Base-by-base conservation (phyloP, 2,329 filamentous ascomycete species). In the Penicillium sp. region DNA sequence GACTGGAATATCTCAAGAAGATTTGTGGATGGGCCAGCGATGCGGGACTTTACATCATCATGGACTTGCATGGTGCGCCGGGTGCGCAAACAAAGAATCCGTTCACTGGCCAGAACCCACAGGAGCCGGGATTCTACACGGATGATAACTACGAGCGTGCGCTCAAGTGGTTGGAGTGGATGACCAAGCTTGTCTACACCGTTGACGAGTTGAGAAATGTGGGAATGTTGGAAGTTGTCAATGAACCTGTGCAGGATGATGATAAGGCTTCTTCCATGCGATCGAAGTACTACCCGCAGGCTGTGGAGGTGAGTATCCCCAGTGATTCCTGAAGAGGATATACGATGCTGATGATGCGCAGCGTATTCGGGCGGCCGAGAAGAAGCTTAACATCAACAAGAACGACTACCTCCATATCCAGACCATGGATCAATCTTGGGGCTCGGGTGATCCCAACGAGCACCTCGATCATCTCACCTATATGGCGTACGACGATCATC, bases 141-240 rank as follows among this genome's bases (percentile, higher is more conserved):
- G 74, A 78, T 54, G 80, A 79, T 63, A 77, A 86, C 66, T 87
- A 83, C 66, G 76, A 77, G 22, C 81, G 84, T 10, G 81, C 81
- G 3, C 66, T 79, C 53, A 65, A 77, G 47, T 85, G 83, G 71
- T 77, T 86, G n/a, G 69, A 77, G 49, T 84, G 79, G 77, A 79
- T 86, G 61, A 78, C 81, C 10, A 73, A 77, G 36, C 72, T 76
- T 38, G 78, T 84, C 54, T 82, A 85, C 64, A 70, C 59, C 4
- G 78, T 75, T 54, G 48, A 68, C 34, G 75, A 75, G 29, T 83
- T 81, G 64, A 70, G 77, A 49, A 83, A 80, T 42, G 83, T 85
- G 24, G 83, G 83, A 52, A 85, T 83, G 78, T 66, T 86, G 36
- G 77, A 82, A 63, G 68, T 86, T 11, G 72, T 85, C 50, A 86